Evolutionary conservation across 768 basidiomycete genomes (phyloP).

Genomic region (Baorangia bicolor): DNA sequence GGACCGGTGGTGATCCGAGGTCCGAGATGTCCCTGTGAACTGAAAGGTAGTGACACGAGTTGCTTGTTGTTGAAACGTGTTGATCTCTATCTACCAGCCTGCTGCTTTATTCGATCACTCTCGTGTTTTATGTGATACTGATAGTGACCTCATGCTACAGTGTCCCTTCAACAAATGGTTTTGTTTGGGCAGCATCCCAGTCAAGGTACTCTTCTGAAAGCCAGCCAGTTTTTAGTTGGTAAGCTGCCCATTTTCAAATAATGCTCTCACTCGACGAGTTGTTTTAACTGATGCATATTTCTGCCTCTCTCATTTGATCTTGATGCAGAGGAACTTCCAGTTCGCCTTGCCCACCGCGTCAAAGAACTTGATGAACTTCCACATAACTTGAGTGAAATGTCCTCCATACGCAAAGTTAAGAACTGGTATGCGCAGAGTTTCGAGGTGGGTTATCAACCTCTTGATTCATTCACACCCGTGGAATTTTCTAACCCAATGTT

Average conservation of each 20-base stretch:
- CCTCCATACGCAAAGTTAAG: conserved; percentile 20
- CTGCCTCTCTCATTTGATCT: not conserved
- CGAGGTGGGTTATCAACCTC: conserved; percentile 4
- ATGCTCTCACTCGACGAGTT: not conserved
- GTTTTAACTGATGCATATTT: not conserved
- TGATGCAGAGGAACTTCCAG: conserved; percentile 13
- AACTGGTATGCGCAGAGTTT: conserved; percentile 21
- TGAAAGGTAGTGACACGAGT: not conserved
- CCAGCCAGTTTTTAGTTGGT: conserved; percentile 17
- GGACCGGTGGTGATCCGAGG: not conserved
- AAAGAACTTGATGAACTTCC: conserved; percentile 20
- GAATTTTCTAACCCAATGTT: not conserved
- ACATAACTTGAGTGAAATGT: conserved; percentile 16
- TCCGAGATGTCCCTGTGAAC: not conserved
- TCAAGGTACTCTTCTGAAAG: conserved; percentile 18
- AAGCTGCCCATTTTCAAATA: not conserved
- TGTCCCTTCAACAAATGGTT: conserved; percentile 19
- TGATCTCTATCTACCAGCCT: not conserved
- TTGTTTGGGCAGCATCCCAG: conserved; percentile 20
- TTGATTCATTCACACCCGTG: not conserved
- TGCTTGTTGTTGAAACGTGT: not conserved
- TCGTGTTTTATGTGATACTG: conserved; percentile 4
- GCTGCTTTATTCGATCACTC: not conserved
- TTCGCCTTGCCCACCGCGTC: conserved; percentile 18
- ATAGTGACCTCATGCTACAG: not conserved